Evolutionary conservation across 495 filamentous ascomycete genomes (phyloP).

Genomic region (Aeminium ludgeri): DNA sequence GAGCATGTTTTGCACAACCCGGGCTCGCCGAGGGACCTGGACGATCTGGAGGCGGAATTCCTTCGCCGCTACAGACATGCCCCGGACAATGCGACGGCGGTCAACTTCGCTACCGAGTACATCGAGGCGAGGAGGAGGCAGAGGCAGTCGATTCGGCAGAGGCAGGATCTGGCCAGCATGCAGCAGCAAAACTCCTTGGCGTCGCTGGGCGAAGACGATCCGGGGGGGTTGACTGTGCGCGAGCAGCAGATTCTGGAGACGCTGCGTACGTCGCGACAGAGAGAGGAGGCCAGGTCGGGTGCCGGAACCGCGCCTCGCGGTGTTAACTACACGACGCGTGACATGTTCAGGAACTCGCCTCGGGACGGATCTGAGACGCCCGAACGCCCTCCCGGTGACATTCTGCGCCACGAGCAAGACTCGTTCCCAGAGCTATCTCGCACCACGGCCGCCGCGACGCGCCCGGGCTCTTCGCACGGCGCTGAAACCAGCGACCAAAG

Average conservation of each 20-base stretch:
- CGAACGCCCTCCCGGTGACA: slow-evolving; percentile 2
- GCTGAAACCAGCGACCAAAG: too few species aligned
- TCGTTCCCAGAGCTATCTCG: slow-evolving; percentile 12
- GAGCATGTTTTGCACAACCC: too few species aligned
- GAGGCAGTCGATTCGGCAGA: slow-evolving; percentile 17
- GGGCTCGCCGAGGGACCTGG: slow-evolving; percentile 12
- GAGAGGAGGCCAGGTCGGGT: slow-evolving; percentile 19
- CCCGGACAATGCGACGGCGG: slow-evolving; percentile 21
- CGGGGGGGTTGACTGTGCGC: slow-evolving; percentile 36
- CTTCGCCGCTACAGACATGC: slow-evolving; percentile 26
- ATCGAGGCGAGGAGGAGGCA: slow-evolving; percentile 23
- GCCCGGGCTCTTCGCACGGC: neutral
- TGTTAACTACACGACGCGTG: slow-evolving; percentile 29
- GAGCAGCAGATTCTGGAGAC: slow-evolving; percentile 44
- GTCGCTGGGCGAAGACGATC: slow-evolving; percentile 20
- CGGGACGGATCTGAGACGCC: neutral
- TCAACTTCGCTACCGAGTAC: slow-evolving; percentile 27
- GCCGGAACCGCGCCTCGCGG: slow-evolving; percentile 17
- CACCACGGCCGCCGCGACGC: slow-evolving; percentile 1
- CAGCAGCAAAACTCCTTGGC: too few species aligned
- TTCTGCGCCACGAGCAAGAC: slow-evolving; percentile 7
- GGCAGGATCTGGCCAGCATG: slow-evolving; percentile 8
- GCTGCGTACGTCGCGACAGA: slow-evolving; percentile 28
- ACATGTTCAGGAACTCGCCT: slow-evolving; percentile 14
- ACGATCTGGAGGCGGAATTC: slow-evolving; percentile 23